phyloP scores from a whole-genome alignment of 371 early-diverging fungal genomes.

The Nematocida ironsii region DNA sequence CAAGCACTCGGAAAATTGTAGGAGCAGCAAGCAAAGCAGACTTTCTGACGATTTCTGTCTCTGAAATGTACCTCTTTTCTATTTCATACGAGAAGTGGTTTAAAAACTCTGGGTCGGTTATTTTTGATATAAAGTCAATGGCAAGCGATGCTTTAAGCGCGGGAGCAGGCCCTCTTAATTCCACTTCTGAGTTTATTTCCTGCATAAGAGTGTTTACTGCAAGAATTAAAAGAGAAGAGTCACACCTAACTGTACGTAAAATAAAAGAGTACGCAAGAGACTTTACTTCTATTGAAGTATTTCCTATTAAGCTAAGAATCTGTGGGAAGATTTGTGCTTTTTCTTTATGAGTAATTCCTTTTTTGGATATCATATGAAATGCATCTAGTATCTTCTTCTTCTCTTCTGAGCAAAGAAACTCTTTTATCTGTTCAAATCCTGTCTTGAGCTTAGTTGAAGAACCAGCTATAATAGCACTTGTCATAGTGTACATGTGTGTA shows the following conservation, averaged over 20 bases:
- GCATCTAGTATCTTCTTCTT: conserved; percentile 18
- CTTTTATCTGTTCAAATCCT: conserved; percentile 20
- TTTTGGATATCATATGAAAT: conserved; percentile 30
- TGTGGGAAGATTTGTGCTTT: conserved; percentile 42
- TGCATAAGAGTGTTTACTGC: conserved; percentile 52
- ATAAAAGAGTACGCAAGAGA: conserved; percentile 49
- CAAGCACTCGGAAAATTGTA: conserved; percentile 24
- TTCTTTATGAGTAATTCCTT: conserved; percentile 8
- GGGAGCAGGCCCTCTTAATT: neutral
- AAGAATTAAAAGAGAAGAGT: conserved; percentile 45
- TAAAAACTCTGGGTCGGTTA: conserved; percentile 43
- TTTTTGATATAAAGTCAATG: conserved; percentile 51
- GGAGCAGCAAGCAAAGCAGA: conserved; percentile 34
- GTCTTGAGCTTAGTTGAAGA: neutral
- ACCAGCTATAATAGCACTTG: neutral
- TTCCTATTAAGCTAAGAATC: conserved; percentile 28
- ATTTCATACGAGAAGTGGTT: conserved; percentile 50
- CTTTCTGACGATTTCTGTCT: conserved; percentile 30
- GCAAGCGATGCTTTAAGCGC: conserved; percentile 29
- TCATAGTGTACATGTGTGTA: conserved; percentile 13
- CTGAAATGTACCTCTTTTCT: conserved; percentile 13
- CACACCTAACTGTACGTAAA: conserved; percentile 2
- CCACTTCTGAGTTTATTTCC: conserved; percentile 13
- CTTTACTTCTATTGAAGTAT: conserved; percentile 37
- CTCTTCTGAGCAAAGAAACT: conserved; percentile 10